These are phyloP conservation scores for Cladosporium velox DNA, from an alignment of 2,329 filamentous ascomycete genomes.

Conservation along the genomic window DNA sequence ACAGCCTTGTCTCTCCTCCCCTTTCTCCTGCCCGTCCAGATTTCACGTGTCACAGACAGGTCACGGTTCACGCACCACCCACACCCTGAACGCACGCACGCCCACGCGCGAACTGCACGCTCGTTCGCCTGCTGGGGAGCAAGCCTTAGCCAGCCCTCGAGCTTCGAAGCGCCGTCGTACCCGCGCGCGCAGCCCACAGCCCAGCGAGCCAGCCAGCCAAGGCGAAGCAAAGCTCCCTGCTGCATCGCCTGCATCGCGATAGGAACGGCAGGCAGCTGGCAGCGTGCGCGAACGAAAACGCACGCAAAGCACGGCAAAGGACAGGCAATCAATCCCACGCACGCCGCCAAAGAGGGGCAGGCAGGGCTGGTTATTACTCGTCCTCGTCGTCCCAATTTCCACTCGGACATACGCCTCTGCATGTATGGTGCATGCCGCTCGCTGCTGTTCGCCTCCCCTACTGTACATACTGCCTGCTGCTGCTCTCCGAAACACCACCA, in stretches of 20 bases:
- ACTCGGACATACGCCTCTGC: neutral
- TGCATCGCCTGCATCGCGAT: neutral
- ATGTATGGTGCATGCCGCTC: neutral
- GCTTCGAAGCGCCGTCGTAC: conserved; percentile 6
- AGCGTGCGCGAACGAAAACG: neutral
- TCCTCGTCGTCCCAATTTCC: neutral
- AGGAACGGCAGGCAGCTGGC: neutral
- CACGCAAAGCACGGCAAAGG: neutral
- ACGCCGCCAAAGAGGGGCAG: conserved; percentile 1
- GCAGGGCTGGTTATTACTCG: neutral
- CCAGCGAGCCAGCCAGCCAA: neutral
- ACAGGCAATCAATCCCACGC: conserved; percentile 9
- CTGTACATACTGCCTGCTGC: neutral
- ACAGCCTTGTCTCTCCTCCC: neutral
- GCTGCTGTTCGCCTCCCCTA: neutral
- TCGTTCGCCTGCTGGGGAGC: neutral
- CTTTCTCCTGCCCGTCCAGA: neutral
- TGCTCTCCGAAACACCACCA: neutral
- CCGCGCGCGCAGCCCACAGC: conserved; percentile 1
- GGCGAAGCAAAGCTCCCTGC: neutral
- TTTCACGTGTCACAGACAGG: neutral
- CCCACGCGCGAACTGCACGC: conserved; percentile 4
- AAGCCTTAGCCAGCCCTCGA: neutral
- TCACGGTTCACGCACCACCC: conserved; percentile 7
- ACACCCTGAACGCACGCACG: neutral